Evolutionary conservation across 2,329 filamentous ascomycete genomes (phyloP), one percentile per base, ranked within the genome.

Genomic region (Tricladium varicosporioides): DNA sequence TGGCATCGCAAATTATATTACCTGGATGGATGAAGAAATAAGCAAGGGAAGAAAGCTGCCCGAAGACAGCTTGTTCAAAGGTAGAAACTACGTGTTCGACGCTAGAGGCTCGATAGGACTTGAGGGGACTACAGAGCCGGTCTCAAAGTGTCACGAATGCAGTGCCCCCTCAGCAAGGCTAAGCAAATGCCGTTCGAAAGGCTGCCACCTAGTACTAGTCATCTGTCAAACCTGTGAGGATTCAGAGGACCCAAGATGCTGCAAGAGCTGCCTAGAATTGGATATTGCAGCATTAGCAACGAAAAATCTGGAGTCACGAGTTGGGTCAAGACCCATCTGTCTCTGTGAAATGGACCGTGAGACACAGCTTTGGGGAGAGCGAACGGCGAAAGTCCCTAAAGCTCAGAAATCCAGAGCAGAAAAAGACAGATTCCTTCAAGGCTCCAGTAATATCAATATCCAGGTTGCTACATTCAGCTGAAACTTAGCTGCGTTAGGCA

Each of bases 11-110:
- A 67, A 64, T 13, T 71, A 71, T 51, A 46, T 71, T 27, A 60
- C 62, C 1, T 71, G 69, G 69, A 69, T 71, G 60, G 67, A 70
- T n/a, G 59, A 63, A 16, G 69, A 71, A 48, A 67, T 71, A 32
- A 46, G 48, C 5, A 36, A 36, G n/a, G 67, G 67, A 7, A 65
- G 61, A 15, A 71, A 65, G 43, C 52, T 2, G 9, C 45, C 63
- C 7, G 52, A 61, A 9, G 67, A 71, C 1, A 66, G 63, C 31
- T 49, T 71, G 2, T 71, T 71, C 47, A 64, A 63, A 48, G 69
- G 69, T 5, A 63, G 60, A 46, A 71, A 71, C 27, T 71, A 68
- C 49, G 69, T 71, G 8, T 71, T 71, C 59, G 69, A 71, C 60
- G 68, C 67, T 1, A 63, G 69, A 56, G 69, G 69, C 2, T 68